Percentiles rank a stretch among this genome's conserved stretches.
Conservation (phyloP, 768 basidiomycete species). For the Leccinum variicolor region DNA sequence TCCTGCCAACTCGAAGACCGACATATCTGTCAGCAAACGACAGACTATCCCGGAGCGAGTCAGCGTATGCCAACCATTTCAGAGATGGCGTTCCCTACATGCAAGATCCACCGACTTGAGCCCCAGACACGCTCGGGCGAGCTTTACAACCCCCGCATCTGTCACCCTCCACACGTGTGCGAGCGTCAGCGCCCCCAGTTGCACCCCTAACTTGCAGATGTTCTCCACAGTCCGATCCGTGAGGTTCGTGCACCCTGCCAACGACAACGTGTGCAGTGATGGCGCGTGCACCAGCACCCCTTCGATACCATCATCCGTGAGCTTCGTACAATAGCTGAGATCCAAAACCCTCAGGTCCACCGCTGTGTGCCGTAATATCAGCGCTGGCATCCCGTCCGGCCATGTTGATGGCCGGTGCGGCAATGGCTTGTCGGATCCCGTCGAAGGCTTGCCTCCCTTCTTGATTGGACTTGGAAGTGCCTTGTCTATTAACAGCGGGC, state of each 20-base stretch:
- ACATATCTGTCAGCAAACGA: slow-evolving; percentile 78
- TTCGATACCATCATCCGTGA: slow-evolving; percentile 75
- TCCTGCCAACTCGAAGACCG: slow-evolving; percentile 74
- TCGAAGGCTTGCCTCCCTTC: slow-evolving; percentile 27
- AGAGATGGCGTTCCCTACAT: slow-evolving; percentile 47
- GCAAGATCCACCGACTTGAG: slow-evolving; percentile 84
- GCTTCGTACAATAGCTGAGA: slow-evolving; percentile 60
- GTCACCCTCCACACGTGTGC: slow-evolving; percentile 81
- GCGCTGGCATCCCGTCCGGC: slow-evolving; percentile 59
- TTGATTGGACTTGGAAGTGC: slow-evolving; percentile 61
- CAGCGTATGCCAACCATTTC: slow-evolving; percentile 6
- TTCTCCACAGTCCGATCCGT: slow-evolving; percentile 69
- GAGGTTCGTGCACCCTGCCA: slow-evolving; percentile 74
- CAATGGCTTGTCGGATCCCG: slow-evolving; percentile 45
- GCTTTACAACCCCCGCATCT: slow-evolving; percentile 63
- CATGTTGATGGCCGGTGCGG: slow-evolving; percentile 56
- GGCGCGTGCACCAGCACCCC: slow-evolving; percentile 76
- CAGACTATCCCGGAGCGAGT: slow-evolving; percentile 53
- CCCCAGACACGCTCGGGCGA: slow-evolving; percentile 68
- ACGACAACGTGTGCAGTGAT: slow-evolving; percentile 67
- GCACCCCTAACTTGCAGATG: slow-evolving; percentile 67
- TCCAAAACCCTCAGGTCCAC: slow-evolving; percentile 79
- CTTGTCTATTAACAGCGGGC: slow-evolving; percentile 71
- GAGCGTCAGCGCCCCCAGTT: slow-evolving; percentile 76
- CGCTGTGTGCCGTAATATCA: slow-evolving; percentile 60